Conservation (phyloP, 2,329 filamentous ascomycete genomes). For the Curvularia sp. region DNA sequence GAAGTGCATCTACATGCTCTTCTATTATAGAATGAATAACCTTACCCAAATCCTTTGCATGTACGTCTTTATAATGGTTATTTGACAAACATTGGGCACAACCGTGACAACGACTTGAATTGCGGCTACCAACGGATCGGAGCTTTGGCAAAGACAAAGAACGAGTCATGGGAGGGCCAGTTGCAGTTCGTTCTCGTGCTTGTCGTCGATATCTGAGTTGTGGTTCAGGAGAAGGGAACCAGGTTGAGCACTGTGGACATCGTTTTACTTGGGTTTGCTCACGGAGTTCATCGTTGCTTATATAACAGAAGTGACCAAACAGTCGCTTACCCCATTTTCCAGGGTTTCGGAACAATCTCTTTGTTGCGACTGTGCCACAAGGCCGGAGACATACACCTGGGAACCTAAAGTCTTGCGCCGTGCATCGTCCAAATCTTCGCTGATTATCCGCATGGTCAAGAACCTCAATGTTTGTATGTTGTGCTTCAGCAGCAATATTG, state of each 20-base stretch:
- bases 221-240: constrained; percentile 10
- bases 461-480: constrained; percentile 27
- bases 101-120: constrained; percentile 18
- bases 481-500: constrained; percentile 24
- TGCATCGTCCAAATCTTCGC: constrained; percentile 41
- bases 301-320: constrained; percentile 42
- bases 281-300: constrained; percentile 19
- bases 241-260: constrained; percentile 35
- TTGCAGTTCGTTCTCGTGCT: constrained; percentile 19
- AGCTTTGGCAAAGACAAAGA: constrained; percentile 14
- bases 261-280: constrained; percentile 24
- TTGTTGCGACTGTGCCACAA: constrained; percentile 15
- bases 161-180: constrained; percentile 24
- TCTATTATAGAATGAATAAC: constrained; percentile 42
- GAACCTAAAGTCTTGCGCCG: constrained; percentile 45
- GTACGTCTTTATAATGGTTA: constrained; percentile 35
- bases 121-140: not conserved
- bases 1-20: no score
- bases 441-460: constrained; percentile 41
- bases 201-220: constrained; percentile 9
- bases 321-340: constrained; percentile 37
- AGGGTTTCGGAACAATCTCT: constrained; percentile 30
- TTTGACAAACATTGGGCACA: constrained; percentile 24
- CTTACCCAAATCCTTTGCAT: constrained; percentile 47
- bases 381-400: constrained; percentile 43